Base-by-base conservation (phyloP, 441 rosid genomes). In the Pelargonium fulgidum region DNA sequence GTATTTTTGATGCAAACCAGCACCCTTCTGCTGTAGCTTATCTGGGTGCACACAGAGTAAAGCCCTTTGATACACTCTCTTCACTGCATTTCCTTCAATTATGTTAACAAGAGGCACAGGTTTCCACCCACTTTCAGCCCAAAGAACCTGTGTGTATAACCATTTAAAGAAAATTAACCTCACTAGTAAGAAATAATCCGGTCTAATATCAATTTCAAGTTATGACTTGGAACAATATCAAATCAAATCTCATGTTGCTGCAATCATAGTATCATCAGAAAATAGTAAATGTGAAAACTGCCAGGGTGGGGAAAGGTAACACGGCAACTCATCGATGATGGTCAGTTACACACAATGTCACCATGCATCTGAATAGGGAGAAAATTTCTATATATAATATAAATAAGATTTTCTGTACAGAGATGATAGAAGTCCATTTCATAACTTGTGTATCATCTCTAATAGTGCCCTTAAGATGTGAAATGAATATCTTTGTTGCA, bases 111-210 rank as follows among this genome's bases (percentile, higher is more conserved):
- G 93, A 54, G 99, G 94, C 70, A 92, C 90, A 0, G 92, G 80
- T 70, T 86, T 92, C 98, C 98, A 94, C 59, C 96, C 96, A 22
- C 97, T 85, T 62, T 71, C 93, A n/a, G 93, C 71, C 99, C 99
- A 94, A 71, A 92, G 93, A 76, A 92, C 86, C 98, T 94, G 81
- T 42, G 26, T 13, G 24, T 20, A 39, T 33, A 11, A 39, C 68
- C 62, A 33, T 41, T 26, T 26, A 39, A 19, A 64, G 64, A 52
- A 22, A 68, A 20, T 20, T 20, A 61, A 29, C 7, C 16, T 20
- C 64, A 20, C 64, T 11, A 26, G 13, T 13, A 12, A 62, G 65
- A 62, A 62, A 62, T 10, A 47, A 3, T 33, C 39, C 39, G 9
- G 62, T 52, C 9, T 6, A 20, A 16, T 33, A 10, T 17, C 63